These are phyloP conservation scores for Cryptosporidium parvum DNA, from an alignment of 169 alveolate species.

Conservation along the genomic window DNA sequence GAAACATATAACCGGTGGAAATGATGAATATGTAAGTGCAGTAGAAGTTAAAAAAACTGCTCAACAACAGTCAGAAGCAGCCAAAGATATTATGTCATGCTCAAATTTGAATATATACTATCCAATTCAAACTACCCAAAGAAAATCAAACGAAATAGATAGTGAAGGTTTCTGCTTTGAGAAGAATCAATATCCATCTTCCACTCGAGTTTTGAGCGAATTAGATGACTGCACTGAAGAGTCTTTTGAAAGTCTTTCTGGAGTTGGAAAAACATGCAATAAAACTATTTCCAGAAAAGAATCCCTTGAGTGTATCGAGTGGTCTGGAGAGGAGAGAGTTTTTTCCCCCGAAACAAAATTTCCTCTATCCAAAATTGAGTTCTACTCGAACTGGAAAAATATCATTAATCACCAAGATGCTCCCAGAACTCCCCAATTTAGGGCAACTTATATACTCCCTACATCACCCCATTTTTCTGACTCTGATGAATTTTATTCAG, in stretches of 20 bases:
- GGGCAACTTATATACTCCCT: not conserved
- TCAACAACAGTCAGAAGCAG: not conserved
- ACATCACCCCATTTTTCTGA: slow-evolving; percentile 1
- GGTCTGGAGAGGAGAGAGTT: slow-evolving; percentile 69
- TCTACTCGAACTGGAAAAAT: slow-evolving; percentile 48
- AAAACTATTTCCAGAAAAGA: slow-evolving; percentile 3
- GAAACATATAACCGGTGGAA: not conserved
- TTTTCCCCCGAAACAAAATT: not conserved
- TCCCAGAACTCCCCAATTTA: slow-evolving; percentile 68
- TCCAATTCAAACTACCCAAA: not conserved
- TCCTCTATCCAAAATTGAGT: slow-evolving; percentile 20
- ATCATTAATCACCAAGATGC: slow-evolving; percentile 27
- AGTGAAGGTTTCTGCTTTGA: slow-evolving; percentile 7
- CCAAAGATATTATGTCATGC: slow-evolving; percentile 2
- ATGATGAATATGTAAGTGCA: slow-evolving; percentile 12
- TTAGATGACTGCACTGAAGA: slow-evolving; percentile 2
- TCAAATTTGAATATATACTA: slow-evolving; percentile 8
- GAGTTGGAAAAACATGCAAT: not conserved
- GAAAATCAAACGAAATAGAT: slow-evolving; percentile 5
- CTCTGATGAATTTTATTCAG: slow-evolving; percentile 2
- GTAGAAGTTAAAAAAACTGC: not conserved
- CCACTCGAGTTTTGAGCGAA: slow-evolving; percentile 16
- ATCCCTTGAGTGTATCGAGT: slow-evolving; percentile 24
- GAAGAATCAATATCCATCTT: slow-evolving; percentile 8
- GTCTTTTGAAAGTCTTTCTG: slow-evolving; percentile 14